phyloP scores from a whole-genome alignment of 345 rosid genomes.

The Lepidium africanum region DNA sequence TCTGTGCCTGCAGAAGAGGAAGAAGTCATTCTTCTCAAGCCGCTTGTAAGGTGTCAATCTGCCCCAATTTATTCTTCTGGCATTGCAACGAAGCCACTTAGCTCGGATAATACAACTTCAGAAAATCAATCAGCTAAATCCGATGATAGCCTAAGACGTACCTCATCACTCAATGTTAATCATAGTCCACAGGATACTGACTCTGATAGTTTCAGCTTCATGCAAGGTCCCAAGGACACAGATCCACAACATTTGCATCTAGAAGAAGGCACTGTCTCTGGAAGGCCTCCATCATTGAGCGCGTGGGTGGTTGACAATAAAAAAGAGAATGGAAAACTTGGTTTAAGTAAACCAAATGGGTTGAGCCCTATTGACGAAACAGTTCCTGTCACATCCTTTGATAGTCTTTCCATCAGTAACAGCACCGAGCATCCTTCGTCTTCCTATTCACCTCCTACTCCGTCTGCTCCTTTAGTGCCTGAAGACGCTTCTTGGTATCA shows the following conservation, averaged over 20 bases:
- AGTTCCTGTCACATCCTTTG: slow-evolving; percentile 39
- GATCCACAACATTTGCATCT: slow-evolving; percentile 25
- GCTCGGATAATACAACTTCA: slow-evolving; percentile 20
- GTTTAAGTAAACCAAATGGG: slow-evolving; percentile 25
- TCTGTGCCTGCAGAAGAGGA: slow-evolving; percentile 63
- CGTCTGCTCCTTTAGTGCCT: slow-evolving; percentile 89
- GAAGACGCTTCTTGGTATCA: slow-evolving; percentile 61
- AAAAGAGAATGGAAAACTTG: slow-evolving; percentile 32
- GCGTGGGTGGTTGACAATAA: slow-evolving; percentile 67
- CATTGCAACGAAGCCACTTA: slow-evolving; percentile 21
- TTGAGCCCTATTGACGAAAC: slow-evolving; percentile 55
- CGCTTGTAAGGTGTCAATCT: slow-evolving; percentile 76
- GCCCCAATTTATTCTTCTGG: slow-evolving; percentile 50
- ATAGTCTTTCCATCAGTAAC: slow-evolving; percentile 41
- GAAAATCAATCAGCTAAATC: slow-evolving; percentile 34
- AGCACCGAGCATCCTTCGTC: slow-evolving; percentile 32
- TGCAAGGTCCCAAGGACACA: slow-evolving; percentile 36
- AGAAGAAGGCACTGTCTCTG: slow-evolving; percentile 38
- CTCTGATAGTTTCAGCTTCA: slow-evolving; percentile 40
- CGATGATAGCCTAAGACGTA: slow-evolving; percentile 74
- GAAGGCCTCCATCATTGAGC: slow-evolving; percentile 81
- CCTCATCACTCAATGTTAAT: slow-evolving; percentile 54
- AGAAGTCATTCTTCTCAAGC: slow-evolving; percentile 94
- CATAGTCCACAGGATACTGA: slow-evolving; percentile 35
- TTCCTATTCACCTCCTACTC: slow-evolving; percentile 52